Evolutionary conservation across 164 flowering plant genomes (phyloP).

Genomic region (Pachysandra terminalis): DNA sequence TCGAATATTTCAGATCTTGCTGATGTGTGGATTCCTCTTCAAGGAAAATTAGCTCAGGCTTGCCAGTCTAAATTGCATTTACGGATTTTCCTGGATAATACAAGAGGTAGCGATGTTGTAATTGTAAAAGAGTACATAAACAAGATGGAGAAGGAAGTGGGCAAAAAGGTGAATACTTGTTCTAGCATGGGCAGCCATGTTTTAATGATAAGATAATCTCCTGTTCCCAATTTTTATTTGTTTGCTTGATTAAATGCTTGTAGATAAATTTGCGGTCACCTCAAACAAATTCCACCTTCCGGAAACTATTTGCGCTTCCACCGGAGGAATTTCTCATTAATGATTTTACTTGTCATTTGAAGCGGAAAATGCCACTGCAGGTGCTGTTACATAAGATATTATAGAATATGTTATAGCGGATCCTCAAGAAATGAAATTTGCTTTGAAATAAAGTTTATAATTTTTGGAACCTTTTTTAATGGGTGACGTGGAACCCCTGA

Average conservation of each 20-base stretch:
- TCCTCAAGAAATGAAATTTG: no score
- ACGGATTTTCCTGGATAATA: slow-evolving; percentile 77
- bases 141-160: slow-evolving; percentile 96
- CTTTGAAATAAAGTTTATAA: no score
- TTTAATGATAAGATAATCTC: slow-evolving; percentile 1
- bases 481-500: no score
- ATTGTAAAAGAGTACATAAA: slow-evolving; percentile 63
- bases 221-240: not conserved
- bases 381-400: slow-evolving; percentile 28
- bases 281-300: slow-evolving; percentile 90
- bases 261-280: slow-evolving; percentile 87
- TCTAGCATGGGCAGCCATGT: not conserved
- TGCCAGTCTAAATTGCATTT: slow-evolving; percentile 86
- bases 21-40: slow-evolving; percentile 88
- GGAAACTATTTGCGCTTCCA: slow-evolving; percentile 89
- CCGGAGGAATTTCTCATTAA: slow-evolving; percentile 97
- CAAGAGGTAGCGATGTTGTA: slow-evolving; percentile 62
- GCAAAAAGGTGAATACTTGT: slow-evolving; percentile 67
- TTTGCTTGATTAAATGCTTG: slow-evolving; percentile 11
- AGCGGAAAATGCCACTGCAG: slow-evolving; percentile 92
- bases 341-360: slow-evolving; percentile 93
- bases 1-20: slow-evolving; percentile 71
- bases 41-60: slow-evolving; percentile 85
- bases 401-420: no score
- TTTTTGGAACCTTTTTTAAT: no score